These are phyloP conservation scores for Scheffersomyces ergatensis DNA, from an alignment of 805 yeast genomes.

Conservation along the genomic window DNA sequence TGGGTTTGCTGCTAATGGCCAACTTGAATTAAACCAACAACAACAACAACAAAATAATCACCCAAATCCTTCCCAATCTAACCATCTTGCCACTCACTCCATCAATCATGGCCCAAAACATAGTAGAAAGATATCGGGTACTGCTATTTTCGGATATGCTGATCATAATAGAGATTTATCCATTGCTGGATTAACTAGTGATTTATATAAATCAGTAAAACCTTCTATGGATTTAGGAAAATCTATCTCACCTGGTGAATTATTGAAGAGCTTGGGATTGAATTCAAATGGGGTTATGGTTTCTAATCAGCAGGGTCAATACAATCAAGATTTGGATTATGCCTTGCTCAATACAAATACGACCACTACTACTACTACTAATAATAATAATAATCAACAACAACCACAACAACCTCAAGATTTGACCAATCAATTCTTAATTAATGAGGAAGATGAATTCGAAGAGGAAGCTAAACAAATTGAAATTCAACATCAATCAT, in stretches of 20 bases:
- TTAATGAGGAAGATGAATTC: constrained; percentile 25
- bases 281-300: not conserved
- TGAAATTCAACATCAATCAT: constrained; percentile 2
- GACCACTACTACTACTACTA: not conserved
- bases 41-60: constrained; percentile 1
- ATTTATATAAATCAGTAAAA: constrained; percentile 13
- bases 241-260: constrained; percentile 35
- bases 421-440: not conserved
- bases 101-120: constrained; percentile 34
- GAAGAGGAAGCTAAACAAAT: constrained; percentile 11
- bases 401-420: not conserved
- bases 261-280: constrained; percentile 1
- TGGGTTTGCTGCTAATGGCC: constrained; percentile 21
- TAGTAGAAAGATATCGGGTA: constrained; percentile 67
- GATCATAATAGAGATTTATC: constrained; percentile 64
- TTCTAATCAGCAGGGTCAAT: not conserved
- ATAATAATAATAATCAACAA: not conserved
- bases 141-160: constrained; percentile 74
- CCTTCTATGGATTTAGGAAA: constrained; percentile 20
- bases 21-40: not conserved
- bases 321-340: constrained; percentile 6
- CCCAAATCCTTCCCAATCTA: not conserved
- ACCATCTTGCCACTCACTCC: constrained; percentile 9
- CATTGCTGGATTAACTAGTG: constrained; percentile 45
- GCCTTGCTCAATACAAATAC: constrained; percentile 1